phyloP scores from a whole-genome alignment of 75 land plant species.

The Ceratopteris richardii region DNA sequence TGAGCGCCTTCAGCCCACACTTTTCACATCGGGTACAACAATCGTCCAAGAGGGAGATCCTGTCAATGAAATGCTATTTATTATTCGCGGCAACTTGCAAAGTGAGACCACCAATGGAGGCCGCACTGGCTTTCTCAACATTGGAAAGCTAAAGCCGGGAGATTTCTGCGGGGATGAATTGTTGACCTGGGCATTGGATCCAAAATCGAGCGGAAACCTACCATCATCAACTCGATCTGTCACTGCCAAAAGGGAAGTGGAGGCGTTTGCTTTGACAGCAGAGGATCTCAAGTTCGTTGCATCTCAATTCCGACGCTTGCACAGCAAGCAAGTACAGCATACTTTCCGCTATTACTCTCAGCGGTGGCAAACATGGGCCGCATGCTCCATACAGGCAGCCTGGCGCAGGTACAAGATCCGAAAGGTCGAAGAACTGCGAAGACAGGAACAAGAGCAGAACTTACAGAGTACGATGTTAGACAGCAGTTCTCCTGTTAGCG shows the following conservation, averaged over 20 bases:
- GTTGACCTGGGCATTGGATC: constrained; percentile 83
- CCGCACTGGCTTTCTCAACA: constrained; percentile 67
- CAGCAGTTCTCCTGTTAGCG: constrained; percentile 12
- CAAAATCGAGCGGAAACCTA: constrained; percentile 49
- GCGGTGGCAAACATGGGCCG: constrained; percentile 87
- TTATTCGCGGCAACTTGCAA: constrained; percentile 73
- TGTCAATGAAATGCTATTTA: constrained; percentile 83
- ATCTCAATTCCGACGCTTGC: constrained; percentile 67
- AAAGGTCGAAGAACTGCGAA: constrained; percentile 31
- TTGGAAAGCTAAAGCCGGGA: constrained; percentile 46
- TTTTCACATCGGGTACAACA: constrained; percentile 54
- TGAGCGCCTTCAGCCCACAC: constrained; percentile 67
- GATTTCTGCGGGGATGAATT: constrained; percentile 86
- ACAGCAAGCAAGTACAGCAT: constrained; percentile 78
- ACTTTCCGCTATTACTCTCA: constrained; percentile 83
- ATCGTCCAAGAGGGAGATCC: constrained; percentile 77
- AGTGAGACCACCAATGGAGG: constrained; percentile 90
- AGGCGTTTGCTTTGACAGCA: constrained; percentile 64
- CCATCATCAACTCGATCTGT: constrained; percentile 79
- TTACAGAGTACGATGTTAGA: constrained; percentile 10
- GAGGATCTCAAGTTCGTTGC: constrained; percentile 78
- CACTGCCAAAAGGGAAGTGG: constrained; percentile 53
- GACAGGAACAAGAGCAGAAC: constrained; percentile 38
- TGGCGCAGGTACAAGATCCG: constrained; percentile 51
- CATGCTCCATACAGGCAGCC: constrained; percentile 64